A percentile compares a stretch with the other conserved stretches of the same genome.
Evolutionary conservation across 192 early-diverging fungal species (phyloP).

Genomic region (Coemansia nantahalensis): DNA sequence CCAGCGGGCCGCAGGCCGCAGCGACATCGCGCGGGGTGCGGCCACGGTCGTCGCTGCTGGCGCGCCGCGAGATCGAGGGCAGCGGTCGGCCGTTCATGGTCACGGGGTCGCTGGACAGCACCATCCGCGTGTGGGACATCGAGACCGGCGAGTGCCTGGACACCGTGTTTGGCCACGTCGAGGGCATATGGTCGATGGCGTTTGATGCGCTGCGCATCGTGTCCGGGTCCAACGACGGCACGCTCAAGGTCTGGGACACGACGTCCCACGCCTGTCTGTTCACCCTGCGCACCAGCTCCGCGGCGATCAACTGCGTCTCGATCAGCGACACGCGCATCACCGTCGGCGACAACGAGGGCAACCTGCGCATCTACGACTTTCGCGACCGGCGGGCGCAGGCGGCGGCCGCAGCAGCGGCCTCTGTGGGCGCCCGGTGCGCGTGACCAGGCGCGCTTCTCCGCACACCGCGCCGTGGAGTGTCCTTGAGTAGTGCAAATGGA

Average conservation of each 20-base stretch:
- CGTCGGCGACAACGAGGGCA: slow-evolving; percentile 81
- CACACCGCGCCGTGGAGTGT: too few species aligned
- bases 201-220: slow-evolving; percentile 75
- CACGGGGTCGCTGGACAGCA: slow-evolving; percentile 82
- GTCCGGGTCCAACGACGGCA: slow-evolving; percentile 64
- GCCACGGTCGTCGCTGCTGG: not conserved
- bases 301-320: slow-evolving; percentile 75
- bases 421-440: too few species aligned
- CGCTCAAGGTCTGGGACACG: slow-evolving; percentile 76
- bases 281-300: slow-evolving; percentile 62
- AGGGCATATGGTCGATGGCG: slow-evolving; percentile 79
- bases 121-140: slow-evolving; percentile 90
- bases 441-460: too few species aligned
- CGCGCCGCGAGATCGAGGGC: not conserved
- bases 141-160: slow-evolving; percentile 72
- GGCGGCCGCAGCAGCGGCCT: too few species aligned
- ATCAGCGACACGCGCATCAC: slow-evolving; percentile 88
- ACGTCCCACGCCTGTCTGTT: slow-evolving; percentile 66
- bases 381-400: slow-evolving; percentile 14
- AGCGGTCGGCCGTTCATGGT: slow-evolving; percentile 58
- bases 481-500: too few species aligned
- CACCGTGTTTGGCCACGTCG: slow-evolving; percentile 77
- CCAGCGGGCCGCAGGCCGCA: slow-evolving; percentile 3
- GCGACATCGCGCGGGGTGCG: too few species aligned
- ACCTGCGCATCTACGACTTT: slow-evolving; percentile 82